These are phyloP conservation scores for Paragyromitra xinjiangensis DNA, from an alignment of 495 filamentous ascomycete genomes.

Conservation along the genomic window DNA sequence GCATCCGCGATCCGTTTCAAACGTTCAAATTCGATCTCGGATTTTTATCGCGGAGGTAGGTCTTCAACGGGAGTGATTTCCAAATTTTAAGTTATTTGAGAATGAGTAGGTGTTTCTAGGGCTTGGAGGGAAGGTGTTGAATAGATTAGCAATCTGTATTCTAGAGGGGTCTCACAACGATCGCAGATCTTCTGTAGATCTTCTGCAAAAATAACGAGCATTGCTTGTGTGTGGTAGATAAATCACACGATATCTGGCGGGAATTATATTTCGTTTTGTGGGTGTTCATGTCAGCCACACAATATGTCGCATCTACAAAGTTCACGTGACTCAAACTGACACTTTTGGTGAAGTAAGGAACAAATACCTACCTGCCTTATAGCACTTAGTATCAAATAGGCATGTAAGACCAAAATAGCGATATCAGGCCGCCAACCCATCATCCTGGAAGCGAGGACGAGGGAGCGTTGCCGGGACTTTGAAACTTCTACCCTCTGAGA, in stretches of 20 bases:
- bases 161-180: not conserved
- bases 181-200: constrained; percentile 13
- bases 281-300: not conserved
- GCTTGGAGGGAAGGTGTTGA: constrained; percentile 4
- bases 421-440: not conserved
- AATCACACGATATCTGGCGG: not conserved
- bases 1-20: constrained; percentile 24
- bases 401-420: not conserved
- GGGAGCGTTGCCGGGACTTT: not conserved
- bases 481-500: not conserved
- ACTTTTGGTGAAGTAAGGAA: not conserved
- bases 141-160: not conserved
- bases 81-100: not conserved
- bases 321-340: constrained; percentile 8
- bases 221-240: not conserved
- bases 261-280: not conserved
- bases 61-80: not conserved
- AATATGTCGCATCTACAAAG: not conserved
- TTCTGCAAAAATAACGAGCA: not conserved
- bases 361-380: not conserved
- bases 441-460: not conserved
- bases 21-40: constrained; percentile 4
- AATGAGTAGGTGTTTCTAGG: too few species aligned
- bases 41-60: constrained; percentile 4
- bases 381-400: not conserved